Evolutionary conservation across 2,329 filamentous ascomycete genomes (phyloP), one percentile per base, ranked within the genome.

Genomic region (Magnaporthiopsis incrustans): DNA sequence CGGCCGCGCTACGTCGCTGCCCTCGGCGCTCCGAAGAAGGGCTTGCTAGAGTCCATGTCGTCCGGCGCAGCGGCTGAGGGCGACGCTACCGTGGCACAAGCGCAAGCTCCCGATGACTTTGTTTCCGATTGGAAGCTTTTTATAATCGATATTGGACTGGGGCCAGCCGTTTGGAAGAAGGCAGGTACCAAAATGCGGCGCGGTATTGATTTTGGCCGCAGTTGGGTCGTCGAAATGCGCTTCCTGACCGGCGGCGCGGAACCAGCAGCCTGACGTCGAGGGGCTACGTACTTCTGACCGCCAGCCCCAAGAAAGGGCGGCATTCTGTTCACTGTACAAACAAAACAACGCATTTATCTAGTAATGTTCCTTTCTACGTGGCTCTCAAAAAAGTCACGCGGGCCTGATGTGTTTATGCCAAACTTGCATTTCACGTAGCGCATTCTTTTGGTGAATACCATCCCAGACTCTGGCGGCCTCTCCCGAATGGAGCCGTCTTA

Each of bases 131-230:
- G 93, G 92, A 86, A 89, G 63, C 78, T 98, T 1, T 91, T 87
- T 72, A 85, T 98, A 15, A 92, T 89, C 2, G 95, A 99, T 73
- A 89, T 97, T 68, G 94, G 95, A 0, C 85, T 97, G 18, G 88
- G 87, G 2, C 88, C 91, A 65, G 85, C 89, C 4, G 91, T 92
- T 4, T 96, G 93, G 89, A 89, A 89, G 72, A 92, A 92, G 73
- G 90, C 90, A 1, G 90, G 91, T 2, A 91, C 90, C 5, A 88
- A 90, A 72, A 85, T 92, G 62, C 86, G 92, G 26, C 88, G 91
- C 68, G 92, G 92, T 0, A 89, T 97, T 64, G 92, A 93, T 70
- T 98, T 97, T 79, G 92, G 91, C 30, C 87, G 88, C 66, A 85
- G 88, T 68, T 98, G 94, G 94, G 87, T 95, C 67, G 81, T 96